Evolutionary conservation across 2,329 filamentous ascomycete species (phyloP).

Genomic region (Coleophoma eucalyptorum): DNA sequence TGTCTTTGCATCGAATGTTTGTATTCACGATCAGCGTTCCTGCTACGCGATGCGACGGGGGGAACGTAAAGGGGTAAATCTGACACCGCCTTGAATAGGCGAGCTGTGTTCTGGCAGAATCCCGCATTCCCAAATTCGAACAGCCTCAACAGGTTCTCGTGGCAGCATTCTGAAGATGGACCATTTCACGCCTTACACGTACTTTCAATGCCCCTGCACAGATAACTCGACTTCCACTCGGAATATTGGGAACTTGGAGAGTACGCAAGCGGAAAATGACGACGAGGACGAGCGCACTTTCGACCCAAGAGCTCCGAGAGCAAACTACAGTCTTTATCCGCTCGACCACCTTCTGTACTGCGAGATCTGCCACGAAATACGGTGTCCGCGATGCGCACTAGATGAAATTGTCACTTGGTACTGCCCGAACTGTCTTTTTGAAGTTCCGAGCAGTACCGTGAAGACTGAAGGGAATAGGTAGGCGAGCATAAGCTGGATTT

Average conservation of each 20-base stretch:
- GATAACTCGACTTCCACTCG: slow-evolving; percentile 33
- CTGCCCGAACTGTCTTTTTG: slow-evolving; percentile 92
- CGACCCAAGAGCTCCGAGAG: slow-evolving; percentile 77
- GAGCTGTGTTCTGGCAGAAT: no score
- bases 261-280: slow-evolving; percentile 33
- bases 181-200: slow-evolving; percentile 56
- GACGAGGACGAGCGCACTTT: slow-evolving; percentile 78
- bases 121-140: no score
- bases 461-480: slow-evolving; percentile 92
- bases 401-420: slow-evolving; percentile 96
- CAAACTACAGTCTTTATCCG: slow-evolving; percentile 89
- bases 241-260: slow-evolving; percentile 29
- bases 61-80: no score
- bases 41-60: no score
- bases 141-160: no score
- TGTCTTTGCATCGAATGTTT: no score
- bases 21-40: no score
- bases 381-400: slow-evolving; percentile 84
- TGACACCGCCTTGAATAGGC: no score
- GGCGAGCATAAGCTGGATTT: slow-evolving; percentile 11
- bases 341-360: slow-evolving; percentile 94
- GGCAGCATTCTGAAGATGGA: slow-evolving; percentile 34
- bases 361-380: slow-evolving; percentile 94
- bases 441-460: slow-evolving; percentile 89
- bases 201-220: slow-evolving; percentile 64